Conservation (phyloP, 179 eudicot species). For the Camellia oleifera region DNA sequence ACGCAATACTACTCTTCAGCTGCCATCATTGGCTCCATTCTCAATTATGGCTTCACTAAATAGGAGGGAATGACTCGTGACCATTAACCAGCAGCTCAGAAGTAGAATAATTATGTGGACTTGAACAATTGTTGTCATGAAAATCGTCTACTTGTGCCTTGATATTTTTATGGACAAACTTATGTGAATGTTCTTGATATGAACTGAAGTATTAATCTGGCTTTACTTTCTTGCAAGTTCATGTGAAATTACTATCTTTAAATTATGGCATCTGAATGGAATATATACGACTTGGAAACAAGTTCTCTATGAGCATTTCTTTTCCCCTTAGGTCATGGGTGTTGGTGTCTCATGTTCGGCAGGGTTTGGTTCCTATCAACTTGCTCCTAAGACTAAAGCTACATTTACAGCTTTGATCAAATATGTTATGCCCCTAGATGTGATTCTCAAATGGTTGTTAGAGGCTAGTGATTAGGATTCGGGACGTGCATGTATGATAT, state of each 20-base stretch:
- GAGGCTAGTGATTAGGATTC: too few species aligned
- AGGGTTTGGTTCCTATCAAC: too few species aligned
- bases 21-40: background rate
- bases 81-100: background rate
- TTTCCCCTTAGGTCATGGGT: too few species aligned
- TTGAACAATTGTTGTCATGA: background rate
- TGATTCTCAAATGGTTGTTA: too few species aligned
- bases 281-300: too few species aligned
- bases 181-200: background rate
- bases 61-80: background rate
- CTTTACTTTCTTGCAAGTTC: conserved; percentile 1
- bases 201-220: background rate
- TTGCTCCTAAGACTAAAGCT: too few species aligned
- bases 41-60: background rate
- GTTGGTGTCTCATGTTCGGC: too few species aligned
- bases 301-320: too few species aligned
- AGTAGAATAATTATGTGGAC: background rate
- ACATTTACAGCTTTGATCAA: too few species aligned
- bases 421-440: too few species aligned
- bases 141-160: background rate
- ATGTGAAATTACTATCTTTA: background rate
- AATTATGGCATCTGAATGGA: too few species aligned
- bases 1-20: background rate
- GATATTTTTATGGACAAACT: background rate
- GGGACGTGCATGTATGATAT: too few species aligned